Conservation (phyloP, 345 rosid genomes). For the Diplotaxis tenuifolia region DNA sequence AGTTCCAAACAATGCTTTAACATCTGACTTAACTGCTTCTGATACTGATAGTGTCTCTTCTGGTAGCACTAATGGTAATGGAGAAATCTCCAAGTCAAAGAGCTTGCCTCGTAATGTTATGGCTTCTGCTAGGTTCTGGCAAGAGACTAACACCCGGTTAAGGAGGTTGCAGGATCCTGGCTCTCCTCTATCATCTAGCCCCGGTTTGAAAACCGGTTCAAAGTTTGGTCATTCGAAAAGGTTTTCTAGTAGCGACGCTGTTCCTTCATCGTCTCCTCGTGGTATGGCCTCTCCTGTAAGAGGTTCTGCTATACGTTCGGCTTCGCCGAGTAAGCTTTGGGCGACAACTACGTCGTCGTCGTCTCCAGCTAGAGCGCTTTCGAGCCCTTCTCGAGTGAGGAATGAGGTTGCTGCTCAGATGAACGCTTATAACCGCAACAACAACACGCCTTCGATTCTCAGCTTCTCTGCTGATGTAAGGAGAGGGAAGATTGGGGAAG, state of each 20-base stretch:
- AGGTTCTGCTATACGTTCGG: constrained; percentile 47
- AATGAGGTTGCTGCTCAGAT: constrained; percentile 46
- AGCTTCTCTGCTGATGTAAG: constrained; percentile 84
- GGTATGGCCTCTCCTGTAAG: constrained; percentile 73
- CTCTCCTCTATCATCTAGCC: constrained; percentile 65
- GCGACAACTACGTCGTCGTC: constrained; percentile 51
- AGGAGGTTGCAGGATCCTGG: constrained; percentile 93
- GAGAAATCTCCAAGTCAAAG: constrained; percentile 47
- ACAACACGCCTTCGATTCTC: constrained; percentile 54
- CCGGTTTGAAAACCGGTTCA: constrained; percentile 58
- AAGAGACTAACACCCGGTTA: constrained; percentile 91
- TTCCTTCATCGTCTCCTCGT: constrained; percentile 62
- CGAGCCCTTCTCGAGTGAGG: constrained; percentile 56
- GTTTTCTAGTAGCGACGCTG: constrained; percentile 54
- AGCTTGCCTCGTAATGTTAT: constrained; percentile 56
- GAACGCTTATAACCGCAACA: constrained; percentile 41
- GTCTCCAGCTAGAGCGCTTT: constrained; percentile 36
- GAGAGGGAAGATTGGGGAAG: constrained; percentile 79
- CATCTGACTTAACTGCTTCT: constrained; percentile 69
- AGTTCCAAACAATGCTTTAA: constrained; percentile 40
- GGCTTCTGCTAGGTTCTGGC: constrained; percentile 96
- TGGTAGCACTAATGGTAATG: constrained; percentile 55
- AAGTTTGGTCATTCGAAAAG: constrained; percentile 71
- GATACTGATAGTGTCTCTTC: constrained; percentile 90
- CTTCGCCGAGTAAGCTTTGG: constrained; percentile 49